Base-by-base conservation (phyloP, 129 eudicot species). In the Tagetes patula region DNA sequence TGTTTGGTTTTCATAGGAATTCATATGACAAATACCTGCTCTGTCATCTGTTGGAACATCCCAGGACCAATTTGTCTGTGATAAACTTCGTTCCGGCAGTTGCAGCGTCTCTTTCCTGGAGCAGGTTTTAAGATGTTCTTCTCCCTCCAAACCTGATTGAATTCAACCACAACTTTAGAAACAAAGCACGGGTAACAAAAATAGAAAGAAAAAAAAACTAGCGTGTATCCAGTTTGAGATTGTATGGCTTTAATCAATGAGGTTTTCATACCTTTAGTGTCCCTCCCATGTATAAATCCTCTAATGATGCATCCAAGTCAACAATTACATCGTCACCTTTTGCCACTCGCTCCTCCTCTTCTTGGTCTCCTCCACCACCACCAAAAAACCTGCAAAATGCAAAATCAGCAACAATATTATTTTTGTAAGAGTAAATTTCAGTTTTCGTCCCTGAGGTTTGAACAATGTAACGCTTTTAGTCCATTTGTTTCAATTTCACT, bases 41-140 rank as follows among this genome's bases (percentile, higher is more conserved):
- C 99, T 30, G 99, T 95, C 91, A 90, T 90, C 83, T 95, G 99
- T 91, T 95, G 99, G 86, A 86, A 95, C 99, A 95, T 95, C 59
- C 99, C 99, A 0, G 99, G 99, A 80, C 99, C 99, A 71, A 95
- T 95, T 86, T 95, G 99, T 70, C 82, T 85, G 89, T 95, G 99
- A 80, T 95, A 95, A 76, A 95, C 99, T 87, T 95, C 94, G 41
- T 95, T 90, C 48, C 99, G 80, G 72, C 97, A 95, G 83, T 95
- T 95, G 80, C 99, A 95, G 52, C 75, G 82, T 80, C 99, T 86
- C 84, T 95, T 90, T 11, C 97, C 99, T 6, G 99, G 87, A 71
- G 99, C 99, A 9, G 99, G 96, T 79, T 95, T 95, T 68, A 95
- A 47, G 61, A 91, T 85, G 56, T 90, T 95, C 80, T 95, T 95